phyloP scores from a whole-genome alignment of 2,329 filamentous ascomycete genomes.

The Intubia oerlemansii region DNA sequence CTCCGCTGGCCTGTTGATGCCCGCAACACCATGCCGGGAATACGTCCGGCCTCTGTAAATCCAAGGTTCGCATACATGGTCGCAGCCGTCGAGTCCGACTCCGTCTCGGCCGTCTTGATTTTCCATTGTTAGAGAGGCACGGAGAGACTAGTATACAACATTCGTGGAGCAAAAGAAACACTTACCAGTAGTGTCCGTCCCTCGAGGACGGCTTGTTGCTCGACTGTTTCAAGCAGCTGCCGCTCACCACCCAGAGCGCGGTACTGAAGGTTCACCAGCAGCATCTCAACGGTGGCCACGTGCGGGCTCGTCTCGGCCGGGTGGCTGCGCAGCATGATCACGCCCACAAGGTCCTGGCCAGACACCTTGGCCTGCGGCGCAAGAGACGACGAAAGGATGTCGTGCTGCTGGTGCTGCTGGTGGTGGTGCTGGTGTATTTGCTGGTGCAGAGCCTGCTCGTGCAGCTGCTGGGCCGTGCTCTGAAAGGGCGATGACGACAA shows the following conservation, averaged over 20 bases:
- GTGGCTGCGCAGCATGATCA: conserved; percentile 31
- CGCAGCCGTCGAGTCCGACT: conserved; percentile 27
- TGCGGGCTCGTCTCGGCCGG: conserved; percentile 33
- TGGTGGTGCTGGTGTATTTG: no score
- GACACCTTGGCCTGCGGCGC: conserved; percentile 12
- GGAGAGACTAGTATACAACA: no score
- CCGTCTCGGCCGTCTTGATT: conserved; percentile 18
- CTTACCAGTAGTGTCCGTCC: conserved; percentile 32
- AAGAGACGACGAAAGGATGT: neutral
- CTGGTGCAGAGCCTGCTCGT: no score
- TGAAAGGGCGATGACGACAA: neutral
- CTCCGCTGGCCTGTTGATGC: conserved; percentile 25
- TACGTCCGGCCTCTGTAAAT: conserved; percentile 30
- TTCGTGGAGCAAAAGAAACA: no score
- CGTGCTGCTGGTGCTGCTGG: no score
- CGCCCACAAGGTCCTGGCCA: conserved; percentile 27
- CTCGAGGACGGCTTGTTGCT: conserved; percentile 26
- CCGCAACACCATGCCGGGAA: conserved; percentile 28
- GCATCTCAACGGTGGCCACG: conserved; percentile 31
- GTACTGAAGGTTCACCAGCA: conserved; percentile 31
- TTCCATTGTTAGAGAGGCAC: no score
- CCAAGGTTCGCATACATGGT: conserved; percentile 31
- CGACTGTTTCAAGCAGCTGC: conserved; percentile 29
- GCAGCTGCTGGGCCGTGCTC: neutral
- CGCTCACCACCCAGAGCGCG: conserved; percentile 29